Conservation (phyloP, 2,329 filamentous ascomycete genomes). For the Kalaharituber pfeilii region DNA sequence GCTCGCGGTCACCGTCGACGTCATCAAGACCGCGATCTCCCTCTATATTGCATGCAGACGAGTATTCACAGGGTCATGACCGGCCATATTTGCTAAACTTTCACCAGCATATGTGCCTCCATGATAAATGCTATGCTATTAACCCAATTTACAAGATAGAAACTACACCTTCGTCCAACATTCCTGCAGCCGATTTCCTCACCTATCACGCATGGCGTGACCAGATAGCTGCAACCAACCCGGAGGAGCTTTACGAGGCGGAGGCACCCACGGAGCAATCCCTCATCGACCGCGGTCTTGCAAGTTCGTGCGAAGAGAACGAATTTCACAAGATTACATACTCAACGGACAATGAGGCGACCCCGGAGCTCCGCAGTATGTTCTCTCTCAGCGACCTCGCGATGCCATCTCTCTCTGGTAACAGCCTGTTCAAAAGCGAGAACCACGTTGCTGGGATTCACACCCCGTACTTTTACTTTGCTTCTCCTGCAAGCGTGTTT, state of each 20-base stretch:
- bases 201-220: neutral
- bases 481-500: slow-evolving; percentile 14
- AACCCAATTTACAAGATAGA: neutral
- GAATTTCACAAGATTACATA: slow-evolving; percentile 6
- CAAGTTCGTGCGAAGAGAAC: neutral
- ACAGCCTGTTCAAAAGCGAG: slow-evolving; percentile 11
- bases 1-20: neutral
- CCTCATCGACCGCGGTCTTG: neutral
- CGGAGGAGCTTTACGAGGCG: neutral
- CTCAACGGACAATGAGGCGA: slow-evolving; percentile 17
- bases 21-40: neutral
- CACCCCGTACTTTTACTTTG: slow-evolving; percentile 18
- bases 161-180: neutral
- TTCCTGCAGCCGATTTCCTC: neutral
- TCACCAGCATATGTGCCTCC: neutral
- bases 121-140: neutral
- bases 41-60: neutral
- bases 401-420: slow-evolving; percentile 10
- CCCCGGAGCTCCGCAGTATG: slow-evolving; percentile 9
- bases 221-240: neutral
- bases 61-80: neutral
- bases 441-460: slow-evolving; percentile 15
- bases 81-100: neutral
- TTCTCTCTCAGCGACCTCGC: slow-evolving; percentile 13
- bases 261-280: neutral